Percentiles rank a stretch among this genome's conserved stretches.
phyloP scores from a whole-genome alignment of 2,329 filamentous ascomycete genomes.

The Huntiella abstrusa region DNA sequence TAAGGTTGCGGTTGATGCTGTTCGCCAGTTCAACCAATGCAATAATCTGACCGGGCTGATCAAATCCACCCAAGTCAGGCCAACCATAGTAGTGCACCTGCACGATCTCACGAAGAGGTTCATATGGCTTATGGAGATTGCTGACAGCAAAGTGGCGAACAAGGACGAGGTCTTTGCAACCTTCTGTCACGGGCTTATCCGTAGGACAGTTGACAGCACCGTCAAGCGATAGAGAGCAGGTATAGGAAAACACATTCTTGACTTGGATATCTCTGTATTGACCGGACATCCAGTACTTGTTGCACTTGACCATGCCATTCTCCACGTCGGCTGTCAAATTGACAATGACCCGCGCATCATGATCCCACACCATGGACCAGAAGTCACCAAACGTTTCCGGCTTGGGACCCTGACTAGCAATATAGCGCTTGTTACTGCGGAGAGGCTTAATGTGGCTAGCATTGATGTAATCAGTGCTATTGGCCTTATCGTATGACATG shows the following conservation, averaged over 20 bases:
- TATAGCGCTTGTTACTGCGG: conserved; percentile 78
- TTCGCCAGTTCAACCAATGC: conserved; percentile 80
- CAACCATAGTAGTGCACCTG: conserved; percentile 91
- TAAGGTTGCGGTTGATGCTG: conserved; percentile 43
- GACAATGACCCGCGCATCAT: conserved; percentile 84
- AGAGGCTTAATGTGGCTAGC: conserved; percentile 69
- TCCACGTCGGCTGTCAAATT: conserved; percentile 93
- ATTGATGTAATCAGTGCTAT: conserved; percentile 79
- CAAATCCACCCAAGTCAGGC: conserved; percentile 90
- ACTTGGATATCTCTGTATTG: conserved; percentile 64
- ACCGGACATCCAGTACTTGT: conserved; percentile 73
- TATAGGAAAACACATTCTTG: conserved; percentile 62
- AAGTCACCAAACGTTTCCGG: conserved; percentile 92
- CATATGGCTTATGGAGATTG: conserved; percentile 60
- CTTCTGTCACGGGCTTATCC: conserved; percentile 16
- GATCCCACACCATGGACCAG: conserved; percentile 94
- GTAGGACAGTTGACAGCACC: neutral
- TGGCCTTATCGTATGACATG: conserved; percentile 33
- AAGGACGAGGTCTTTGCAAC: conserved; percentile 55
- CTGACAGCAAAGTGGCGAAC: conserved; percentile 75
- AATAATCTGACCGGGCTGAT: conserved; percentile 70
- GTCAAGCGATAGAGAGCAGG: conserved; percentile 56
- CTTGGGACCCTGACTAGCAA: conserved; percentile 84
- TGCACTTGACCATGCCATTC: conserved; percentile 83
- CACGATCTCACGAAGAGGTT: conserved; percentile 76